phyloP scores from a whole-genome alignment of 176 grass and related monocot species.

The Chrysopogon serrulatus region DNA sequence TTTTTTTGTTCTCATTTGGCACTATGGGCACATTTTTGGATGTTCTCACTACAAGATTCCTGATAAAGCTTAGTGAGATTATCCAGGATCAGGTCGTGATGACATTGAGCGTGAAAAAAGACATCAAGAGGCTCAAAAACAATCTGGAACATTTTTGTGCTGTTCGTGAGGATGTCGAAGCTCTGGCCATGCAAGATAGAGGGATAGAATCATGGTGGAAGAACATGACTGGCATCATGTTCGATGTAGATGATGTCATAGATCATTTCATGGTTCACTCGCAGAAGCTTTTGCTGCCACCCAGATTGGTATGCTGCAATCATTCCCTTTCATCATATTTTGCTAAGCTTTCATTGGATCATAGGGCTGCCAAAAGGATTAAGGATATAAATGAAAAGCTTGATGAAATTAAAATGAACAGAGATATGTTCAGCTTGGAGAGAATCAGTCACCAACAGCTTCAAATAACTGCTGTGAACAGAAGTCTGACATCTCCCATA shows the following conservation, averaged over 20 bases:
- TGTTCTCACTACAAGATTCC: background rate
- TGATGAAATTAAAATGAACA: background rate
- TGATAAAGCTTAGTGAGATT: background rate
- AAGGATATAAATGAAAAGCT: conserved; percentile 16
- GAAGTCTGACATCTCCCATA: background rate
- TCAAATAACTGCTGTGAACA: background rate
- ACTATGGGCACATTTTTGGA: conserved; percentile 7
- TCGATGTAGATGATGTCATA: conserved; percentile 22
- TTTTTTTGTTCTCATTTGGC: background rate
- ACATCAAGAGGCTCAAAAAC: background rate
- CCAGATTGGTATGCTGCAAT: background rate
- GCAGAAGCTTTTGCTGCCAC: background rate
- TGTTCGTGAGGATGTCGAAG: conserved; percentile 30
- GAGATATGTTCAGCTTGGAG: background rate
- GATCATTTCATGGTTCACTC: conserved; percentile 20
- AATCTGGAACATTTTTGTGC: background rate
- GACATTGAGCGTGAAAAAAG: background rate
- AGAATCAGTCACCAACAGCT: background rate
- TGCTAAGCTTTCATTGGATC: background rate
- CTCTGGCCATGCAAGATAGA: background rate
- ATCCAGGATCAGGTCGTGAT: background rate
- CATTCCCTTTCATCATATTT: background rate
- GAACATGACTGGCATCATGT: conserved; percentile 17
- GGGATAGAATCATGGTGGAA: conserved; percentile 1
- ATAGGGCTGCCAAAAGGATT: conserved; percentile 12